Conservation (phyloP, 345 rosid genomes). For the Ceriops decandra region DNA sequence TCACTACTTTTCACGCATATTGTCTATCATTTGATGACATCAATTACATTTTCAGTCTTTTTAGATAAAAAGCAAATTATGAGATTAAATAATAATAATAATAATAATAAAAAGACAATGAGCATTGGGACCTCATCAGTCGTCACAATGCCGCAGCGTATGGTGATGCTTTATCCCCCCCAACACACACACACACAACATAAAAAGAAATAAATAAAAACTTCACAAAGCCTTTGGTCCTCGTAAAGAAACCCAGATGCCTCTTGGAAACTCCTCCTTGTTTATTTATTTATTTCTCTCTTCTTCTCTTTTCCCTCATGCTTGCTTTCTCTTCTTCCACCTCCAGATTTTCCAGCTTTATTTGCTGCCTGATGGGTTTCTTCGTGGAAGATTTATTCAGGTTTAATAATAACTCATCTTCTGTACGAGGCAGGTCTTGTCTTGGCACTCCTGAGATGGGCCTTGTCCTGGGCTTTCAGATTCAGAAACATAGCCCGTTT, state of each 20-base stretch:
- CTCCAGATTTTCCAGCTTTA: not conserved
- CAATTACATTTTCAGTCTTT: not conserved
- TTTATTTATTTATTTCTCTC: conserved; percentile 7
- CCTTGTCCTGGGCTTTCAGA: conserved; percentile 50
- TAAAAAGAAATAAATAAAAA: not conserved
- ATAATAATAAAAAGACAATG: too few relatives aligned
- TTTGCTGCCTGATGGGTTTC: conserved; percentile 46
- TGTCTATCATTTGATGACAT: not conserved
- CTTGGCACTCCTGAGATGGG: conserved; percentile 68
- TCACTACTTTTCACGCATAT: not conserved
- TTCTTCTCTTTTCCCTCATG: not conserved
- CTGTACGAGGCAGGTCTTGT: conserved; percentile 71
- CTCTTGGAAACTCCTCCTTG: conserved; percentile 12
- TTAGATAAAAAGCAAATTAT: not conserved
- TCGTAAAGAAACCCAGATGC: conserved; percentile 19
- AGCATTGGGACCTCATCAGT: conserved; percentile 14
- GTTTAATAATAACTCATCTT: conserved; percentile 46
- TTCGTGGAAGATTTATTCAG: conserved; percentile 53
- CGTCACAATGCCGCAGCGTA: not conserved
- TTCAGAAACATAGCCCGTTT: conserved; percentile 37
- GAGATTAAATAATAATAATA: too few relatives aligned
- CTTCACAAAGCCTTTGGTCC: conserved; percentile 3
- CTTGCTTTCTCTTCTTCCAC: not conserved
- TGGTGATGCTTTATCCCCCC: not conserved
- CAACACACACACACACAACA: not conserved